A percentile compares a stretch with the other conserved stretches of the same genome.
Conservation (phyloP, 768 basidiomycete genomes). For the Cystofilobasidium ferigula region DNA sequence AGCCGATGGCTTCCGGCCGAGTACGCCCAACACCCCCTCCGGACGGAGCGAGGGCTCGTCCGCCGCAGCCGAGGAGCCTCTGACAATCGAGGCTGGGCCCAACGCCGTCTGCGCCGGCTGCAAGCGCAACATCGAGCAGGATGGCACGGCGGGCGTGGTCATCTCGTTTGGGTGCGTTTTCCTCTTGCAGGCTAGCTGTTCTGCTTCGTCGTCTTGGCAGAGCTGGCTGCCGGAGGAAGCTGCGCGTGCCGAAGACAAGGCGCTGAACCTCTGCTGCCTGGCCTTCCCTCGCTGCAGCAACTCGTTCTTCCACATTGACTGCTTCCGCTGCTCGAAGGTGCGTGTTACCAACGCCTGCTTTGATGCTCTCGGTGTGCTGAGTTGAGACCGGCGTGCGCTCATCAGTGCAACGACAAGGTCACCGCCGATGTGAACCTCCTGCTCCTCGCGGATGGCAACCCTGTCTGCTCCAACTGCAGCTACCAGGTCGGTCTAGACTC, state of each 20-base stretch:
- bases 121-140: constrained; percentile 36
- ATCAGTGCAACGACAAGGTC: constrained; percentile 26
- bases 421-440: constrained; percentile 89
- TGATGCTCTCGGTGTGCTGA: neutral
- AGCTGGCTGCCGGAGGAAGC: neutral
- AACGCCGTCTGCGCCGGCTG: constrained; percentile 34
- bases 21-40: neutral
- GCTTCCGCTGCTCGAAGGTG: constrained; percentile 83
- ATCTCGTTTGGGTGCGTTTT: constrained; percentile 71
- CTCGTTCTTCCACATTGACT: constrained; percentile 34
- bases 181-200: neutral
- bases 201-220: neutral
- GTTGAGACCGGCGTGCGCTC: neutral
- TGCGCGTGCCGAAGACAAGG: neutral
- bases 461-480: constrained; percentile 48
- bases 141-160: constrained; percentile 55
- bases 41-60: constrained; percentile 1
- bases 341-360: neutral
- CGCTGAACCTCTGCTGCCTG: neutral
- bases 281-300: constrained; percentile 15
- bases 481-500: constrained; percentile 32
- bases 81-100: neutral
- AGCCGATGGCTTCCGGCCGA: constrained; percentile 1
- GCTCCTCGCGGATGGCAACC: constrained; percentile 91
- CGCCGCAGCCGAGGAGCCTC: neutral